Conservation (phyloP, 148 eudicot species). For the Vaccinium darrowii region DNA sequence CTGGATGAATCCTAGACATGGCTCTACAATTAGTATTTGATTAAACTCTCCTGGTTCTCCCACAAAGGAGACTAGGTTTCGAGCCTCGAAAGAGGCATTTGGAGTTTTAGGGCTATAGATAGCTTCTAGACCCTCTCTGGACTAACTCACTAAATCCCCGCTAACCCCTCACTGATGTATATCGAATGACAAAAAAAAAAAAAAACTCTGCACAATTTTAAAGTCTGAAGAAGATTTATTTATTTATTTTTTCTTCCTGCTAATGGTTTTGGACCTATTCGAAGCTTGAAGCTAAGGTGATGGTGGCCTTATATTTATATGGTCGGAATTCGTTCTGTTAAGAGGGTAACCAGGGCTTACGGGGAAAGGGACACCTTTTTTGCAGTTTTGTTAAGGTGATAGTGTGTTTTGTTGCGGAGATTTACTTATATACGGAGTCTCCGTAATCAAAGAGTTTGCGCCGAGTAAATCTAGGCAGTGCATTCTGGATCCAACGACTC, state of each 20-base stretch:
- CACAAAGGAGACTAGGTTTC: no score
- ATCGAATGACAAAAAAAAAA: no score
- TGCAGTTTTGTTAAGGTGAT: neutral
- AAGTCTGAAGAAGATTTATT: neutral
- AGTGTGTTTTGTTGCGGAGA: neutral
- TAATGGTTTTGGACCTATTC: neutral
- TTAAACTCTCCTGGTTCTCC: no score
- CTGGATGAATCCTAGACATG: slow-evolving; percentile 18
- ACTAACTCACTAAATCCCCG: no score
- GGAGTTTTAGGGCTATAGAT: no score
- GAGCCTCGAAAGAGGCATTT: no score
- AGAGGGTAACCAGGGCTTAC: neutral
- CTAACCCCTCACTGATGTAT: no score
- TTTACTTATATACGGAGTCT: no score
- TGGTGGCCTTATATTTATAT: neutral
- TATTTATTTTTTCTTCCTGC: neutral
- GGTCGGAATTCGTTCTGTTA: neutral
- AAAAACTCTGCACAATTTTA: neutral
- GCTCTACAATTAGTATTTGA: neutral
- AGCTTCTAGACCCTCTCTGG: no score
- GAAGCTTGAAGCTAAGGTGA: neutral
- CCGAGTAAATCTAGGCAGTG: no score
- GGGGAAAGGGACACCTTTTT: slow-evolving; percentile 7
- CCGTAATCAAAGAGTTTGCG: no score
- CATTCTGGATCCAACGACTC: no score